Evolutionary conservation across 2,329 filamentous ascomycete species (phyloP), one percentile per base, ranked within the genome.

Genomic region (Neopestalotiopsis sp.): DNA sequence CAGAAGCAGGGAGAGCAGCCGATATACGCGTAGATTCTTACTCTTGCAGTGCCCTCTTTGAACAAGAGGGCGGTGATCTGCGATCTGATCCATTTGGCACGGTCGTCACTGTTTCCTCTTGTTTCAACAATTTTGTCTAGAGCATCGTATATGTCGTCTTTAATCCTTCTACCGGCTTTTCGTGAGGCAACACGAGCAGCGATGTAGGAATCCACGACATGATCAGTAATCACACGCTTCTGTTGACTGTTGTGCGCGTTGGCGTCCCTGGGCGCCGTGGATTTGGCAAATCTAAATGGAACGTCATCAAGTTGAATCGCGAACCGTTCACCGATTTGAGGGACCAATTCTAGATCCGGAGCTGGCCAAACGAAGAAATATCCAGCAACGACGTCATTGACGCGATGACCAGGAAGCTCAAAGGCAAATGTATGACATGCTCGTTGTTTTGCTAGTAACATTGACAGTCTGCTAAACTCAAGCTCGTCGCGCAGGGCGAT

Each of bases 401-500:
- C n/a, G 13, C 32, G 24, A n/a, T 62, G 60, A 13, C 38, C 38
- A 40, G 60, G 60, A 14, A 62, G 60, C 30, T 38, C 38, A 42
- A 62, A 62, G 10, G 60, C 60, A 6, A 40, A 20, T 1, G 60
- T 62, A 17, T 62, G n/a, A 13, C 10, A 38, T 1, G 34, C 24
- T 14, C 34, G 30, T 13, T 42, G 32, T 30, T 40, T 32, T 14
- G 32, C 30, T 14, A 62, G 20, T 4, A 32, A 17, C 32, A 38
- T 62, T 20, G 17, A 14, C 12, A 20, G 6, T 12, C 14, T 17
- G 9, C n/a, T 38, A 9, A 34, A 62, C 60, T 12, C 20, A 4
- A 62, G 14, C 30, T 62, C 60, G 38, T 62, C 60, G 17, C 60
- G 60, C 32, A 62, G 3, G 17, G 34, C 60, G 34, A 62, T 62